These are phyloP conservation scores for Podaxis sp. DNA, from an alignment of 768 basidiomycete genomes.

Conservation along the genomic window DNA sequence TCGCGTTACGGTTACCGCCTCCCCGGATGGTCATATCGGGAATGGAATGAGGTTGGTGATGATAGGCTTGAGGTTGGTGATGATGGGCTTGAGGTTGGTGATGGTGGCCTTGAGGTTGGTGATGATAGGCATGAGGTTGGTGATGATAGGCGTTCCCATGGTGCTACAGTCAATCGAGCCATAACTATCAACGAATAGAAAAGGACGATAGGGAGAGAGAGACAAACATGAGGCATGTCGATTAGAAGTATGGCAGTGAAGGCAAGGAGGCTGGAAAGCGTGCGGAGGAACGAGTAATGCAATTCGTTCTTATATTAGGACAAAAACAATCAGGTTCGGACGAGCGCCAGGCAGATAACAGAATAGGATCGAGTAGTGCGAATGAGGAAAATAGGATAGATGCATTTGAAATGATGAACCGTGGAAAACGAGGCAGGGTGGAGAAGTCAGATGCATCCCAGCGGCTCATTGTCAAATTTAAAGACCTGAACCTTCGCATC, in stretches of 20 bases:
- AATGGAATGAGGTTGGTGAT: slow-evolving; percentile 4
- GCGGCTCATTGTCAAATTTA: background rate
- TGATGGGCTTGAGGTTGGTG: background rate
- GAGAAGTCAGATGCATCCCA: background rate
- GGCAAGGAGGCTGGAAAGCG: background rate
- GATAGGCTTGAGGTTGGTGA: slow-evolving; percentile 1
- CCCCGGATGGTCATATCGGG: slow-evolving; percentile 21
- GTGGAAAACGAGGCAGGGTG: background rate
- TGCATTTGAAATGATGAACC: too few species aligned
- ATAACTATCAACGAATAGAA: background rate
- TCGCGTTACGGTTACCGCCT: slow-evolving; percentile 31
- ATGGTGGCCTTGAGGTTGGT: background rate
- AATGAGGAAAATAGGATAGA: too few species aligned
- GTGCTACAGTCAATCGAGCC: background rate
- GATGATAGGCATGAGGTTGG: background rate
- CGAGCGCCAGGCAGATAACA: background rate
- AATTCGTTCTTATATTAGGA: background rate
- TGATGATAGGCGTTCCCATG: background rate
- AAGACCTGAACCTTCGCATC: background rate
- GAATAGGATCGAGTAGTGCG: background rate
- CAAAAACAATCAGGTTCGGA: background rate
- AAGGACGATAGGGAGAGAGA: background rate
- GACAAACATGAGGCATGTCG: background rate
- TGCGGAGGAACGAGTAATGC: background rate
- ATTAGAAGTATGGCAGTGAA: background rate